Conservation (phyloP, 192 early-diverging fungal species). For the Coemansia sp. region DNA sequence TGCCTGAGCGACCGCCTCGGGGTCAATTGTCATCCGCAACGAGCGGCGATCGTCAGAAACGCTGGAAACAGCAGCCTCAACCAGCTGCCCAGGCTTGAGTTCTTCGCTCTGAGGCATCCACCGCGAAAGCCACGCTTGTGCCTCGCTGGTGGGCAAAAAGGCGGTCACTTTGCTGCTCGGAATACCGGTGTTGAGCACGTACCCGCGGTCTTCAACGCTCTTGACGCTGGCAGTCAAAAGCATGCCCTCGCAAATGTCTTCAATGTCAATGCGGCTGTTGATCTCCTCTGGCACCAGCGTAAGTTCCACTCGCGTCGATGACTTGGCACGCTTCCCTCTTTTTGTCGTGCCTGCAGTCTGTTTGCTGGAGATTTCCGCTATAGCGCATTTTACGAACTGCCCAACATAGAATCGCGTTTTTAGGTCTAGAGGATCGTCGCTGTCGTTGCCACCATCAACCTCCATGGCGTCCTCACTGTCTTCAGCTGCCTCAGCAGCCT, state of each 20-base stretch:
- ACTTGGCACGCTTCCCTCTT: not conserved
- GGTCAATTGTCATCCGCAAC: slow-evolving; percentile 66
- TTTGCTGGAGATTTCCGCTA: slow-evolving; percentile 57
- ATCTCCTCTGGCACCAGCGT: slow-evolving; percentile 74
- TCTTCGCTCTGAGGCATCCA: slow-evolving; percentile 57
- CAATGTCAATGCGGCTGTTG: slow-evolving; percentile 64
- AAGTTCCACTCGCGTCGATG: slow-evolving; percentile 60
- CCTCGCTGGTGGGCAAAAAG: slow-evolving; percentile 72
- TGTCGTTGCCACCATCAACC: slow-evolving; percentile 30
- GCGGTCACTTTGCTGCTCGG: slow-evolving; percentile 55
- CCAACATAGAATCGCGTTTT: slow-evolving; percentile 71
- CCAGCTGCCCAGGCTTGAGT: slow-evolving; percentile 72
- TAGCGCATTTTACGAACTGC: slow-evolving; percentile 75
- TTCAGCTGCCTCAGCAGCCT: slow-evolving; percentile 60
- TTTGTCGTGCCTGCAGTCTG: slow-evolving; percentile 26
- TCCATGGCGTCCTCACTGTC: slow-evolving; percentile 51
- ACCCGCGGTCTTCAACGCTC: slow-evolving; percentile 92
- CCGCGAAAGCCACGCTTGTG: slow-evolving; percentile 60
- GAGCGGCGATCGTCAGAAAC: slow-evolving; percentile 63
- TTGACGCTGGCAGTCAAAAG: slow-evolving; percentile 66
- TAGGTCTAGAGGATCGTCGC: slow-evolving; percentile 68
- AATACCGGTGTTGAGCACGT: slow-evolving; percentile 76
- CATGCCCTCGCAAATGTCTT: slow-evolving; percentile 72
- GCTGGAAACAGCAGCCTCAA: slow-evolving; percentile 63
- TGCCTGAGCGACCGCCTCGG: slow-evolving; percentile 56